Evolutionary conservation across 495 filamentous ascomycete species (phyloP), one percentile per base, ranked within the genome.

Genomic region (Daldinia loculata): DNA sequence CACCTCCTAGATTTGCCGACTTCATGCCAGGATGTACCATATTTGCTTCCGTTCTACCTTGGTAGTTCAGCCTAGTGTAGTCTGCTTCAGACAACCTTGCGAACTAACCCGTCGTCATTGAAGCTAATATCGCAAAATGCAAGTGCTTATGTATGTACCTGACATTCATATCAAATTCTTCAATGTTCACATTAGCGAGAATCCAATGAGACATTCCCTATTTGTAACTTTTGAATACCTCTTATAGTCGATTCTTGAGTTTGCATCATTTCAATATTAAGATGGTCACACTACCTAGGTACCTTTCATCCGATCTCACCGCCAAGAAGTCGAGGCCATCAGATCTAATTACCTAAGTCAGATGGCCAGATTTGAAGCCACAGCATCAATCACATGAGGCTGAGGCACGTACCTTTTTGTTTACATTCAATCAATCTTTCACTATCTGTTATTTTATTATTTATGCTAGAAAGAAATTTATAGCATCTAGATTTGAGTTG

Each of bases 1-100:
- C 34, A 56, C 19, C 30, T 72, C 64, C 70, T 72, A 68, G 61
- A 68, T 58, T 72, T 72, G 59, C 65, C 70, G 70, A 68, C 51
- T 67, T 67, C 34, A 55, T 32, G 57, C 58, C 34, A 58, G 9
- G 3, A 34, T 34, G 32, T 34, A 34, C 26, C 19, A 22, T 24
- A 48, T 8, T 48, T 48, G 8, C n/a, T 48, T 22, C 43, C 43
- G 43, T 24, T 48, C 17, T 22, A 45, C 41, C 41, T 45, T 45
- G 15, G 32, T 34, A 19, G 41, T 45, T 34, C 32, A 34, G n/a
- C 39, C 39, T 19, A 17, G 39, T n/a, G n/a, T 19, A 17, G 39
- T n/a, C n/a, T 43, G 4, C 15, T 17, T 45, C 41, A 9, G 0
- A 45, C 8, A n/a, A 52, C 50, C 50, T 52, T n/a, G 27, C 12